phyloP scores from a whole-genome alignment of 202 grass and related monocot species.

The Carex sylvatica region DNA sequence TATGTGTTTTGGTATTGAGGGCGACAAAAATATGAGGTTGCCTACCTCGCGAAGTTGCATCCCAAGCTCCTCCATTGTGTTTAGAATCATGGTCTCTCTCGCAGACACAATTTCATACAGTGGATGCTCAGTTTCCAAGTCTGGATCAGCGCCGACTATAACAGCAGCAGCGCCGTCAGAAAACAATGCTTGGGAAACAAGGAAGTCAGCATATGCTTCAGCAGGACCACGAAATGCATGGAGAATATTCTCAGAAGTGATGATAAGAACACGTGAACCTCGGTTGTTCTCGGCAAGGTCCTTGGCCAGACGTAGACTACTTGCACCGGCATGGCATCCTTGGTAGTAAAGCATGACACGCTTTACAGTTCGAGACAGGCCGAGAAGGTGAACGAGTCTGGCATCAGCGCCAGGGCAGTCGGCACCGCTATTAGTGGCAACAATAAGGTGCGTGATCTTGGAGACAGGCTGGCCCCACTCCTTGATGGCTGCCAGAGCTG shows the following conservation, averaged over 20 bases:
- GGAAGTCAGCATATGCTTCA: slow-evolving; percentile 21
- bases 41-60: slow-evolving; percentile 27
- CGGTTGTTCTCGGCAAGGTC: slow-evolving; percentile 30
- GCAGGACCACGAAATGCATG: slow-evolving; percentile 23
- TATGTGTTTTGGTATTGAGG: slow-evolving; percentile 27
- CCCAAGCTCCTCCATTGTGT: slow-evolving; percentile 28
- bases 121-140: slow-evolving; percentile 23
- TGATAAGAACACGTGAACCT: slow-evolving; percentile 19
- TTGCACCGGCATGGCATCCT: slow-evolving; percentile 22
- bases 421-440: slow-evolving; percentile 27
- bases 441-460: slow-evolving; percentile 32
- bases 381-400: slow-evolving; percentile 30
- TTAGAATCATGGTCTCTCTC: slow-evolving; percentile 19
- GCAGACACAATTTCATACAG: slow-evolving; percentile 29
- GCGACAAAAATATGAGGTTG: slow-evolving; percentile 19
- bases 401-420: slow-evolving; percentile 34
- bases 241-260: slow-evolving; percentile 20
- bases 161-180: slow-evolving; percentile 24
- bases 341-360: slow-evolving; percentile 38
- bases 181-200: slow-evolving; percentile 31
- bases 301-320: slow-evolving; percentile 20
- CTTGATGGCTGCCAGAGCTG: slow-evolving; percentile 17
- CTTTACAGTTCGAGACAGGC: slow-evolving; percentile 26
- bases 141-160: slow-evolving; percentile 32
- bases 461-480: slow-evolving; percentile 29